A percentile compares a stretch with the other conserved stretches of the same genome.
Evolutionary conservation across 2,329 filamentous ascomycete species (phyloP).

Genomic region (Pseudophaeomoniella oleicola): DNA sequence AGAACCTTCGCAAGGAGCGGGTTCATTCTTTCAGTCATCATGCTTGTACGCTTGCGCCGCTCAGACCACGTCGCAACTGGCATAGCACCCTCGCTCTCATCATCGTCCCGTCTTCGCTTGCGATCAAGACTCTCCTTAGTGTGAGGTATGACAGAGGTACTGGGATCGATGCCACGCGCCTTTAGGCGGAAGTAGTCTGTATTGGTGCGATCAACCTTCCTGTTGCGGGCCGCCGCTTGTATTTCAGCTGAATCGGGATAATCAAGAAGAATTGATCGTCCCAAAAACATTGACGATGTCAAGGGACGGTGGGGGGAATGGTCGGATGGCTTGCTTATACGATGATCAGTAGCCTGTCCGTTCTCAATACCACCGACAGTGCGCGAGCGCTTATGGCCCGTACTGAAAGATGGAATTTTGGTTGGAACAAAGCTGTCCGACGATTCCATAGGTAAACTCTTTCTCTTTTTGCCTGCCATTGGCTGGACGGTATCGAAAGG

Average conservation of each 20-base stretch:
- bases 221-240: background rate
- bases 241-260: background rate
- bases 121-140: conserved; percentile 7
- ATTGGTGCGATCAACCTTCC: conserved; percentile 26
- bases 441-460: conserved; percentile 4
- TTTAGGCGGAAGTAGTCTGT: conserved; percentile 37
- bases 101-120: conserved; percentile 6
- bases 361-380: conserved; percentile 7
- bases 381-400: conserved; percentile 12
- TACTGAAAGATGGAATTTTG: conserved; percentile 1
- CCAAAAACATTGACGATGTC: background rate
- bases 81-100: conserved; percentile 4
- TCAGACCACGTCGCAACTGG: background rate
- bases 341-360: background rate
- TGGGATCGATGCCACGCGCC: conserved; percentile 30
- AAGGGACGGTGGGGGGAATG: background rate
- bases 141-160: conserved; percentile 13
- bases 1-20: background rate
- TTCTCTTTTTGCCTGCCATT: conserved; percentile 11
- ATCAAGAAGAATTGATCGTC: background rate
- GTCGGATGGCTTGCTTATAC: background rate
- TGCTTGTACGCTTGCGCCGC: background rate
- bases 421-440: background rate
- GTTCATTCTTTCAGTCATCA: background rate
- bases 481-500: no score